A percentile compares a stretch with the other conserved stretches of the same genome.
Conservation (phyloP, 352 stramenopile species). For the Phytophthora parvispora region DNA sequence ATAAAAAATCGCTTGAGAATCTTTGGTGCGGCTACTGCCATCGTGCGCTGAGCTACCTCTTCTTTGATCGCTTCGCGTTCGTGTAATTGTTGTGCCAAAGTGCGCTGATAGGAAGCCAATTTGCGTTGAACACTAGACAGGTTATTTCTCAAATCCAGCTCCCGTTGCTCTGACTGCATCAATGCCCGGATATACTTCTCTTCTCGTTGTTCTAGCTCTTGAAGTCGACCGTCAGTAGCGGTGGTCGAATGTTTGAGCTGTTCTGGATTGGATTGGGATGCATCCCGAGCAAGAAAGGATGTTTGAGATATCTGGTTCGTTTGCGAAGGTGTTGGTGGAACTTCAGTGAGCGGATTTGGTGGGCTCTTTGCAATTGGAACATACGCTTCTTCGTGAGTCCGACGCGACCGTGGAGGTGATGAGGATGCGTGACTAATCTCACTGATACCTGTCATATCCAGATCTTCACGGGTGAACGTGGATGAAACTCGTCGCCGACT, state of each 20-base stretch:
- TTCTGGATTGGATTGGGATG: background rate
- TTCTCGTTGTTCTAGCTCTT: constrained; percentile 74
- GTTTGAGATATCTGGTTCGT: background rate
- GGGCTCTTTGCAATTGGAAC: constrained; percentile 17
- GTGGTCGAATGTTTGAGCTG: background rate
- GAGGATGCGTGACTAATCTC: constrained; percentile 25
- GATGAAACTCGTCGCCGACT: constrained; percentile 31
- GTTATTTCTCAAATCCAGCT: constrained; percentile 73
- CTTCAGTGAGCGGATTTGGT: constrained; percentile 2
- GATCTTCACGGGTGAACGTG: constrained; percentile 30
- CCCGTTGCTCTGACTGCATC: constrained; percentile 83
- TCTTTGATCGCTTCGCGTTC: constrained; percentile 67
- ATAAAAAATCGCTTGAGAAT: constrained; percentile 68
- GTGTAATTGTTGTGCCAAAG: constrained; percentile 44
- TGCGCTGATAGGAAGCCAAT: constrained; percentile 51
- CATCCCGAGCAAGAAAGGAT: background rate
- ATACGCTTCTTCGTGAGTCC: constrained; percentile 2
- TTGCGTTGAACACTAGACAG: constrained; percentile 55
- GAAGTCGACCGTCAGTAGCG: constrained; percentile 36
- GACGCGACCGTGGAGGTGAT: constrained; percentile 3
- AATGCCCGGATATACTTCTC: constrained; percentile 80
- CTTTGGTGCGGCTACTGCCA: constrained; percentile 56
- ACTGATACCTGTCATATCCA: constrained; percentile 40
- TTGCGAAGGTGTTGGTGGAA: background rate
- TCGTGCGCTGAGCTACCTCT: constrained; percentile 55